These are phyloP conservation scores for Laburnicola sp. DNA, from an alignment of 2,329 filamentous ascomycete genomes.

Conservation along the genomic window DNA sequence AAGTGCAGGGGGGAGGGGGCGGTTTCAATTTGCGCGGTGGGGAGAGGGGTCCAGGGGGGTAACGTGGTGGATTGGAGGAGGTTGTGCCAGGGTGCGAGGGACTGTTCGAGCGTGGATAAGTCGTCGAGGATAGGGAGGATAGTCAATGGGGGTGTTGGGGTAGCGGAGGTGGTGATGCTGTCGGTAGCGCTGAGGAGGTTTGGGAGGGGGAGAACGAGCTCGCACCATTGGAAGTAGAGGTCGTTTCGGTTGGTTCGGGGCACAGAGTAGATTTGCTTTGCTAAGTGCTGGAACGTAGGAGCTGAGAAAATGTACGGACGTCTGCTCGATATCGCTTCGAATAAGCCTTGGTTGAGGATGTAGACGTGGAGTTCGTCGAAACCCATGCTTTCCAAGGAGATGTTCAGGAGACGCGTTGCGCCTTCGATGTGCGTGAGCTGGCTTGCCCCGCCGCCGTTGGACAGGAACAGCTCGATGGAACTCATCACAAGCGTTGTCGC, in stretches of 20 bases:
- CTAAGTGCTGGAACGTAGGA: slow-evolving; percentile 11
- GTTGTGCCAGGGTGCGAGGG: slow-evolving; percentile 16
- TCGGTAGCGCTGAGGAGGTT: slow-evolving; percentile 20
- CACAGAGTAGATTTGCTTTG: slow-evolving; percentile 13
- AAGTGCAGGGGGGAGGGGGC: slow-evolving; percentile 25
- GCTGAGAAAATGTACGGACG: slow-evolving; percentile 18
- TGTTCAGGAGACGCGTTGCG: slow-evolving; percentile 18
- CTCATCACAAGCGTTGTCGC: slow-evolving; percentile 27
- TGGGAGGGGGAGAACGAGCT: slow-evolving; percentile 21
- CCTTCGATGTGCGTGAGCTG: slow-evolving; percentile 25
- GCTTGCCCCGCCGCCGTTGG: slow-evolving; percentile 19
- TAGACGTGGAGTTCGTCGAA: slow-evolving; percentile 23
- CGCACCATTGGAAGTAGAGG: slow-evolving; percentile 22
- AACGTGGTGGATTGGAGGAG: slow-evolving; percentile 11
- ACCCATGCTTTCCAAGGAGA: slow-evolving; percentile 7
- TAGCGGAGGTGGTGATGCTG: slow-evolving; percentile 3
- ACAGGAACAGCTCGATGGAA: slow-evolving; percentile 24
- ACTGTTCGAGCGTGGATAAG: slow-evolving; percentile 16
- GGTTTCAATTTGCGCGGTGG: slow-evolving; percentile 1
- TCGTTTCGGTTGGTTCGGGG: slow-evolving; percentile 15
- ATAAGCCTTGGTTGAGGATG: slow-evolving; percentile 23
- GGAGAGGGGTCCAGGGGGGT: slow-evolving; percentile 15
- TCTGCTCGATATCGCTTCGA: slow-evolving; percentile 18
- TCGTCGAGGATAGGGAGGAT: slow-evolving; percentile 11
- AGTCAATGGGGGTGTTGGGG: background rate